These are phyloP conservation scores for Verticillium isaacii DNA, from an alignment of 2,329 filamentous ascomycete genomes.

Conservation along the genomic window DNA sequence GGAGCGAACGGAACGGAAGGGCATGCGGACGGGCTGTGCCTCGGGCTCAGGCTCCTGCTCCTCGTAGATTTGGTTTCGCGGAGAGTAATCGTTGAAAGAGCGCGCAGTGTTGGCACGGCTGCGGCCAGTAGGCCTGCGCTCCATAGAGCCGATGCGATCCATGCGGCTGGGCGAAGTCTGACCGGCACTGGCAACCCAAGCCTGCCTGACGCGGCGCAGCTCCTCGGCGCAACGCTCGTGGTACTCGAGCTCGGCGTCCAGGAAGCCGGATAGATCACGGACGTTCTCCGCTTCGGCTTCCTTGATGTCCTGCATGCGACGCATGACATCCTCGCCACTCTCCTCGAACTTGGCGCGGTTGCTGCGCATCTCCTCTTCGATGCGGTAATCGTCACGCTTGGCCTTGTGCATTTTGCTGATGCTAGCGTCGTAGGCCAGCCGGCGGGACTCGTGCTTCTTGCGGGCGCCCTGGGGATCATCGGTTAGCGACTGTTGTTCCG, in stretches of 20 bases:
- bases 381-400: constrained; percentile 87
- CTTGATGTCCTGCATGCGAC: constrained; percentile 95
- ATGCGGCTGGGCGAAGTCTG: constrained; percentile 13
- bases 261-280: constrained; percentile 70
- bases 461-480: constrained; percentile 56
- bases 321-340: constrained; percentile 82
- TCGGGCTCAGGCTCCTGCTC: constrained; percentile 23
- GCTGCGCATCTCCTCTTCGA: constrained; percentile 86
- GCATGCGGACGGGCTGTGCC: constrained; percentile 34
- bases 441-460: constrained; percentile 89
- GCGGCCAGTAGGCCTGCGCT: constrained; percentile 22
- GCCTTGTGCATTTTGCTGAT: constrained; percentile 87
- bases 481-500: constrained; percentile 10
- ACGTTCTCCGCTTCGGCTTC: constrained; percentile 83
- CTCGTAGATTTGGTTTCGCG: constrained; percentile 26
- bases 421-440: constrained; percentile 86
- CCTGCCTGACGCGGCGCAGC: constrained; percentile 51
- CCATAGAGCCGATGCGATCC: constrained; percentile 21
- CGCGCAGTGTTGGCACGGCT: constrained; percentile 22
- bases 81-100: constrained; percentile 28
- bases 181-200: constrained; percentile 31
- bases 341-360: constrained; percentile 97
- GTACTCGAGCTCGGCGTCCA: constrained; percentile 86
- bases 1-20: constrained; percentile 32
- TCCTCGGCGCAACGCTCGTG: constrained; percentile 88